Evolutionary conservation across 352 stramenopile species (phyloP).

Genomic region (Phytopythium kandeliae): DNA sequence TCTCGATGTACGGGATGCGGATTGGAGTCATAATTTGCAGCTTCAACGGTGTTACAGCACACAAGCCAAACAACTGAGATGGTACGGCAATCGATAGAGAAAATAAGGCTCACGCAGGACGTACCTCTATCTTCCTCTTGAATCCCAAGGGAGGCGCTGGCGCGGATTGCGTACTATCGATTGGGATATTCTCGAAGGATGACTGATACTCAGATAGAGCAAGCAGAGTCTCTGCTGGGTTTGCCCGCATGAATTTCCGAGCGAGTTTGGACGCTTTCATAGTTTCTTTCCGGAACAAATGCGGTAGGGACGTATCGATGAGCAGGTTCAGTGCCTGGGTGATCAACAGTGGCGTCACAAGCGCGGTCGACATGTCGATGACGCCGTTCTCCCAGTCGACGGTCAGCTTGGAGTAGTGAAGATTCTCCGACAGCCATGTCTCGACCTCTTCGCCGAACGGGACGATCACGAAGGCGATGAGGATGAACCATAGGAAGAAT

Average conservation of each 20-base stretch:
- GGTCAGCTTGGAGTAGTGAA: conserved; percentile 78
- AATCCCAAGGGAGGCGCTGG: conserved; percentile 43
- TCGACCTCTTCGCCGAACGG: conserved; percentile 79
- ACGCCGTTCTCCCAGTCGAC: conserved; percentile 79
- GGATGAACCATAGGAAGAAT: conserved; percentile 88
- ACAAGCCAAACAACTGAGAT: too few species aligned
- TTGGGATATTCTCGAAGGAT: conserved; percentile 62
- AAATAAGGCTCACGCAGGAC: neutral
- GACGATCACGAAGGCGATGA: conserved; percentile 86
- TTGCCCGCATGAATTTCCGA: conserved; percentile 77
- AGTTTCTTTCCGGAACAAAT: conserved; percentile 55
- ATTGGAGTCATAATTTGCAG: conserved; percentile 87
- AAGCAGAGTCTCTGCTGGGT: conserved; percentile 74
- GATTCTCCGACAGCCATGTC: conserved; percentile 68
- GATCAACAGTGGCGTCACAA: conserved; percentile 81
- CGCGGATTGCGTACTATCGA: conserved; percentile 17
- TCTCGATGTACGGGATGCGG: conserved; percentile 83
- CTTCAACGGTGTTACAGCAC: too few species aligned
- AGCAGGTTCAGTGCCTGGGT: conserved; percentile 82
- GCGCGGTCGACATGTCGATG: conserved; percentile 85
- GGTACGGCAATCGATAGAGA: neutral
- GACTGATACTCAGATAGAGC: conserved; percentile 80
- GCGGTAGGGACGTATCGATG: conserved; percentile 74
- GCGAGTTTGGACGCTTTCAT: conserved; percentile 70
- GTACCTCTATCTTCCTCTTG: conserved; percentile 79